These are phyloP conservation scores for Talaromyces rugulosus DNA, from an alignment of 2,329 filamentous ascomycete genomes.

Conservation along the genomic window DNA sequence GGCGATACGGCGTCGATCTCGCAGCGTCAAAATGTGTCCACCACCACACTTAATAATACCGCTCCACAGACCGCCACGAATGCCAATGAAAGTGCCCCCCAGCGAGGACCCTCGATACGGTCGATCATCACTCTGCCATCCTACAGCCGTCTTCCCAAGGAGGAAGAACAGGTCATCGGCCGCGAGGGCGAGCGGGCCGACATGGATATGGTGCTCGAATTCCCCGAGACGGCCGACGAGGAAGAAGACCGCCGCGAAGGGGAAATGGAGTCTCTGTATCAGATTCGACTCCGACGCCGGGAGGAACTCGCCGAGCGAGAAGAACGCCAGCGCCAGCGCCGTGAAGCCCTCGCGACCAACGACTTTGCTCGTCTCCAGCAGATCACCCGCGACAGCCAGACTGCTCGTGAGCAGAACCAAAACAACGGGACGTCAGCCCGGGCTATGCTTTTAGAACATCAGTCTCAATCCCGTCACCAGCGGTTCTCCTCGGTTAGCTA, in stretches of 20 bases:
- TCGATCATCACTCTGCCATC: slow-evolving; percentile 92
- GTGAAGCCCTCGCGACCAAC: slow-evolving; percentile 67
- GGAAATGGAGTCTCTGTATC: slow-evolving; percentile 90
- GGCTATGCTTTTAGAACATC: slow-evolving; percentile 41
- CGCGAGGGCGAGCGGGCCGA: slow-evolving; percentile 88
- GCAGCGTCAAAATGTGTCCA: not conserved
- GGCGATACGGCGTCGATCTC: not conserved
- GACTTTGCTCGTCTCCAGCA: slow-evolving; percentile 67
- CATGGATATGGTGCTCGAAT: slow-evolving; percentile 84
- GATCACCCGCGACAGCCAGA: slow-evolving; percentile 54
- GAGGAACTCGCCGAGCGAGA: slow-evolving; percentile 73
- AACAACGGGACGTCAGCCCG: slow-evolving; percentile 28
- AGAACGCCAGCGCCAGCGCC: slow-evolving; percentile 63
- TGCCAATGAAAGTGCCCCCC: slow-evolving; percentile 48
- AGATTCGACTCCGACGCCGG: slow-evolving; percentile 75
- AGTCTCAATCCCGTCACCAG: slow-evolving; percentile 39
- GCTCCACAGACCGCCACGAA: not conserved
- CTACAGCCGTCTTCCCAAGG: slow-evolving; percentile 69
- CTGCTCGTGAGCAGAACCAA: slow-evolving; percentile 42
- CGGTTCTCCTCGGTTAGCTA: slow-evolving; percentile 47
- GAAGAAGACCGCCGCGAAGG: slow-evolving; percentile 75
- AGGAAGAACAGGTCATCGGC: slow-evolving; percentile 76
- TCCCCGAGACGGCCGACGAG: slow-evolving; percentile 73
- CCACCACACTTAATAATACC: not conserved
- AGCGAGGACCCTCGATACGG: slow-evolving; percentile 79